Evolutionary conservation across 495 filamentous ascomycete genomes (phyloP), one percentile per base, ranked within the genome.

Genomic region (Hypoxylon perforatum): DNA sequence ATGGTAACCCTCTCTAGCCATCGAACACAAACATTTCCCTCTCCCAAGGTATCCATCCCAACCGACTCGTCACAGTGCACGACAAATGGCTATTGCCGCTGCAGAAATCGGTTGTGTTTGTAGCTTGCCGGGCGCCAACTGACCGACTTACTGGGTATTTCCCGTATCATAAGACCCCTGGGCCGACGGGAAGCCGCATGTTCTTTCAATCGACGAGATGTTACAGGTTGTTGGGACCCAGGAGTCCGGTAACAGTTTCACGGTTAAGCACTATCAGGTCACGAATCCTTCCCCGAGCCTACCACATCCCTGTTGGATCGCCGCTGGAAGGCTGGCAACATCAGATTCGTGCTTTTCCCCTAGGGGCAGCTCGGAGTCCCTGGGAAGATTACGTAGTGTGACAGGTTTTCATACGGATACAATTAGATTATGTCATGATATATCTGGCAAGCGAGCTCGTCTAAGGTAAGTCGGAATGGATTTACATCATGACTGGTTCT

Each of bases 201-300:
- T 38, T 5, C 50, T 61, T 61, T 42, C 39, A 60, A 66, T 66
- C 60, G 52, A 52, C 41, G 38, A 36, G 19, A 54, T 51, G 57
- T 68, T 67, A 70, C 61, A 65, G 65, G 68, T 36, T 57, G 52
- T 57, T 61, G n/a, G 52, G 70, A 68, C 64, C 72, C 72, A 75
- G 70, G 30, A 70, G 57, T 42, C 58, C 54, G 72, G 72, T 73
- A 73, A 66, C 67, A 68, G 72, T 75, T 71, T 49, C 72, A 70
- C 63, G 60, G 50, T 25, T 53, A 68, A 59, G 61, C 50, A 47
- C 63, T 52, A 65, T 65, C 57, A 59, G 50, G 59, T 70, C 69
- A 74, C 62, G 54, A 63, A 65, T 21, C 22, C 22, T 51, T 50
- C 48, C 51, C 42, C 49, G 48, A 62, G 39, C 53, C 12, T 35